Evolutionary conservation across 2,329 filamentous ascomycete species (phyloP), one percentile per base, ranked within the genome.

Genomic region (Fusarium tupiense): DNA sequence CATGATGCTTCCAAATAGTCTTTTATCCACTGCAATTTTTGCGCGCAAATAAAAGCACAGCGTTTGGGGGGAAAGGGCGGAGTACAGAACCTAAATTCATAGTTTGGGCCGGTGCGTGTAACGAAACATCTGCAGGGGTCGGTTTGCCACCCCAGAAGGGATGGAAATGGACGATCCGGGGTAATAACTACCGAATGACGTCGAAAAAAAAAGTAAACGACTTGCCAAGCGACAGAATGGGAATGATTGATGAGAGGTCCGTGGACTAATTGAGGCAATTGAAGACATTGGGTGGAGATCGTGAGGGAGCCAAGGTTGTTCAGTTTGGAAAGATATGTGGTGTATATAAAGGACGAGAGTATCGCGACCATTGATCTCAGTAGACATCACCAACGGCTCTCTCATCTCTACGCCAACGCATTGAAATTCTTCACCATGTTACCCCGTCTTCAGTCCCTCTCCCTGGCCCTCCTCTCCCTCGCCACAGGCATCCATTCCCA

Each of bases 101-200:
- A 52, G 64, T n/a, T 12, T 33, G 14, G 17, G 26, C 46, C 37
- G 41, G 29, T 24, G 31, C 33, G 20, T 46, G 50, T 13, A 29
- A 49, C 46, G 40, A 58, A 22, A 41, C 14, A 61, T 38, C 26
- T 41, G 47, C 66, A 73, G 57, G 71, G 71, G 67, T 46, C 71
- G 61, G 66, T 24, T 29, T 29, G 14, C 22, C 40, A 52, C 24
- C 71, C 66, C 17, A 63, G 44, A 71, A 62, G 6, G 50, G 71
- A 38, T 24, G 37, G 5, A 22, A 57, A 40, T 3, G 44, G 71
- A n/a, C n/a, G 71, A 71, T 71, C 63, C 66, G 66, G 52, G 61
- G 44, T 38, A 54, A 35, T 53, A 70, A 70, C 40, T 70, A 35
- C 67, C 67, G 66, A 70, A 70, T 70, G 67, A 70, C 66, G 66